Conservation (phyloP, 768 basidiomycete genomes). For the Lentinus tigrinus region DNA sequence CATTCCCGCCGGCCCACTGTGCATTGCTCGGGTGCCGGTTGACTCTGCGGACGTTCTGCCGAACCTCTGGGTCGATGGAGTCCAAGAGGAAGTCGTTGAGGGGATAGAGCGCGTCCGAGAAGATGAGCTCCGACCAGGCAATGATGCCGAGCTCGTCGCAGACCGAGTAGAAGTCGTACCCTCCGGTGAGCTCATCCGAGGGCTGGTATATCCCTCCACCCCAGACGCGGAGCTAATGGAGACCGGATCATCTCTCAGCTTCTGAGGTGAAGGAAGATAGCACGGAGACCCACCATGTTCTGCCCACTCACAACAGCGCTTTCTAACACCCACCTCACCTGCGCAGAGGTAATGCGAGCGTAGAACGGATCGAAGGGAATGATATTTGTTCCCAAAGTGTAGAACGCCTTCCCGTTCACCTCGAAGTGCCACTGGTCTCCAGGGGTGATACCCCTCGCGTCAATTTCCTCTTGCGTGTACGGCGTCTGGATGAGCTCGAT, state of each 20-base stretch:
- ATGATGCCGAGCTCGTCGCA: conserved; percentile 63
- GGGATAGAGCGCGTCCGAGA: conserved; percentile 55
- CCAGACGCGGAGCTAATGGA: conserved; percentile 53
- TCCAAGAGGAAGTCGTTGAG: conserved; percentile 53
- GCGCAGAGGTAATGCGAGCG: conserved; percentile 46
- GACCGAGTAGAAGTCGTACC: conserved; percentile 54
- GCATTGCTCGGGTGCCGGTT: conserved; percentile 57
- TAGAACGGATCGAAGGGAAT: conserved; percentile 66
- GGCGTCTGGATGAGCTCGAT: conserved; percentile 50
- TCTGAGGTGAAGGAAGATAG: not conserved
- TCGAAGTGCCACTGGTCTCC: conserved; percentile 64
- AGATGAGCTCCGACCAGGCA: conserved; percentile 62
- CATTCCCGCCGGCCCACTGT: conserved; percentile 63
- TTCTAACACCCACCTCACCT: conserved; percentile 55
- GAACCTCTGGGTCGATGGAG: conserved; percentile 52
- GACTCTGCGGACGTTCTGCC: conserved; percentile 54
- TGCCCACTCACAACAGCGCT: conserved; percentile 55
- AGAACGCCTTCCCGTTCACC: conserved; percentile 57
- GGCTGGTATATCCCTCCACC: conserved; percentile 47
- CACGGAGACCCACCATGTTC: conserved; percentile 48
- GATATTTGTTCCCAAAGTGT: conserved; percentile 54
- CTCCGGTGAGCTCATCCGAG: conserved; percentile 37
- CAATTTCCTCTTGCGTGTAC: conserved; percentile 45
- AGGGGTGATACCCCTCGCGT: conserved; percentile 49
- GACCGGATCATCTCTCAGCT: not conserved